Conservation (phyloP, 2,329 filamentous ascomycete genomes). For the Chalaropsis ovoidea region DNA sequence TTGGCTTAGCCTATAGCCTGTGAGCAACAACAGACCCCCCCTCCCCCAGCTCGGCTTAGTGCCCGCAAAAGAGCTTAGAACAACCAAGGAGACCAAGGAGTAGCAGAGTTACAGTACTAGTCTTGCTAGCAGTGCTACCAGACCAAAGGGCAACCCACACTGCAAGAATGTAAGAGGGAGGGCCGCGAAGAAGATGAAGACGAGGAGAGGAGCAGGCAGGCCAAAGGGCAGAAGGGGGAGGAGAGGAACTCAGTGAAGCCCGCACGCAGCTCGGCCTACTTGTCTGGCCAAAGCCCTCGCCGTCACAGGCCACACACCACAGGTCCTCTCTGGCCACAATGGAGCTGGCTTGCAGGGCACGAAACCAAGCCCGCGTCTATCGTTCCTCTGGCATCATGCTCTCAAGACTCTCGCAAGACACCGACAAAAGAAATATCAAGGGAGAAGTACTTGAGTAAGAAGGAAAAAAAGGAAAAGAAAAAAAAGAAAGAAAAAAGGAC, state of each 20-base stretch:
- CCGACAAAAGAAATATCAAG: too few species aligned
- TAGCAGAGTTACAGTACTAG: background rate
- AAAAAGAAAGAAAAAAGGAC: background rate
- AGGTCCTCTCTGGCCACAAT: too few species aligned
- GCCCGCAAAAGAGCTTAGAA: background rate
- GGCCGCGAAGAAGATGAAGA: background rate
- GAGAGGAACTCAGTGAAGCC: too few species aligned
- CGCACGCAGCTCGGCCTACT: too few species aligned
- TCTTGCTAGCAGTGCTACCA: background rate
- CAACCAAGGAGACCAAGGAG: constrained; percentile 4
- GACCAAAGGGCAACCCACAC: too few species aligned
- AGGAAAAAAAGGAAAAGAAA: background rate
- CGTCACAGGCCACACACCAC: too few species aligned
- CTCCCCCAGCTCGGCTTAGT: background rate
- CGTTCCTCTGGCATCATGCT: background rate
- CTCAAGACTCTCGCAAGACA: background rate
- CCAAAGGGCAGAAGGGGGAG: too few species aligned
- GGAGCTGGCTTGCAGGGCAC: background rate
- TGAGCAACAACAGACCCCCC: background rate
- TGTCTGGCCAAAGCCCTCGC: too few species aligned
- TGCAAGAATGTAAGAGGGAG: background rate
- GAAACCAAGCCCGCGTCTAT: background rate
- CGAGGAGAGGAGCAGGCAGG: too few species aligned
- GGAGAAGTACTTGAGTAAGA: too few species aligned
- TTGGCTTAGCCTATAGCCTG: background rate